These are phyloP conservation scores for Stentor roeselii DNA, from an alignment of 73 alveolate species.

Conservation along the genomic window DNA sequence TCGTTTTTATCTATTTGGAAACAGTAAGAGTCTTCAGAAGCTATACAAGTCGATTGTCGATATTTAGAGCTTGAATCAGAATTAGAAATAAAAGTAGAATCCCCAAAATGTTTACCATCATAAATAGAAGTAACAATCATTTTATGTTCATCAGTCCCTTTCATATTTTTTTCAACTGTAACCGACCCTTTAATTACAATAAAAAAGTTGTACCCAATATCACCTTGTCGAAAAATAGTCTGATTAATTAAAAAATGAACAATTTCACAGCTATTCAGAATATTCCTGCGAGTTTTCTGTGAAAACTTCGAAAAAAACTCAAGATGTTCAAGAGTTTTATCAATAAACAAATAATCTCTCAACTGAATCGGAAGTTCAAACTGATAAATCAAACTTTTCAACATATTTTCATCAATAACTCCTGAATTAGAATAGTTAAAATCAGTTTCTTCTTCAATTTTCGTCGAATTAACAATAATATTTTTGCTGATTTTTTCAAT, in stretches of 20 bases:
- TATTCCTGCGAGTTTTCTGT: not conserved
- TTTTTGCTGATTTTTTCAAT: too few relatives aligned
- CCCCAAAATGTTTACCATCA: not conserved
- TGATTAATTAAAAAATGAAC: not conserved
- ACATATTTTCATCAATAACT: too few relatives aligned
- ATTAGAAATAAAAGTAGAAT: not conserved
- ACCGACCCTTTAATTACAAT: not conserved
- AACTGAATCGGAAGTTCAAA: not conserved
- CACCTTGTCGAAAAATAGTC: slow-evolving; percentile 7
- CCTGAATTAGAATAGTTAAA: too few relatives aligned
- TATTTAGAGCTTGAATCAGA: not conserved
- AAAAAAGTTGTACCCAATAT: not conserved
- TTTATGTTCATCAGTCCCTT: not conserved
- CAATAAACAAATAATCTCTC: not conserved
- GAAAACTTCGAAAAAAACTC: not conserved
- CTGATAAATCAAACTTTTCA: too few relatives aligned
- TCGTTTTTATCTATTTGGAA: not conserved
- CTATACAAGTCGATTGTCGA: not conserved
- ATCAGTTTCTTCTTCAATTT: too few relatives aligned
- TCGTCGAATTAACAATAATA: too few relatives aligned
- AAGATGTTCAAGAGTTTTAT: not conserved
- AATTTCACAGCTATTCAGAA: not conserved
- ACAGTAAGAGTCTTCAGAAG: not conserved
- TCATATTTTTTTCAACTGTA: too few relatives aligned
- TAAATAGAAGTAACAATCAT: not conserved